Conservation (phyloP, 2,329 filamentous ascomycete genomes). For the Penicillium hordei region DNA sequence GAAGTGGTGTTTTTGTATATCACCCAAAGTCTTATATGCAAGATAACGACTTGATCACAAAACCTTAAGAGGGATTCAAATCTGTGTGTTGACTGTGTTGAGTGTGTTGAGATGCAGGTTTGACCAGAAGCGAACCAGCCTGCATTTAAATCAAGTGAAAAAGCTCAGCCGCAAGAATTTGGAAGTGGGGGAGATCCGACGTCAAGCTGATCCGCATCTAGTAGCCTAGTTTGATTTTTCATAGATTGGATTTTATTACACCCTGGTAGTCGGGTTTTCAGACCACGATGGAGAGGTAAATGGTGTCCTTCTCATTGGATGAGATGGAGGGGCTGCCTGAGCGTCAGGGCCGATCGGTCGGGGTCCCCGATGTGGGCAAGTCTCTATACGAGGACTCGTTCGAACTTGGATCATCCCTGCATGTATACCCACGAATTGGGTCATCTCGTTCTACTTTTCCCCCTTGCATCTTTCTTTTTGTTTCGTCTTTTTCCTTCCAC, state of each 20-base stretch:
- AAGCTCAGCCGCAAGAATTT: slow-evolving; percentile 16
- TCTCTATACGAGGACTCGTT: slow-evolving; percentile 1
- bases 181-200: slow-evolving; percentile 11
- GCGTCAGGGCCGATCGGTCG: slow-evolving; percentile 15
- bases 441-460: slow-evolving; percentile 10
- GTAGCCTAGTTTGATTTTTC: not conserved
- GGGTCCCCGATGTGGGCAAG: slow-evolving; percentile 11
- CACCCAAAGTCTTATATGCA: not conserved
- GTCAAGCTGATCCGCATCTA: slow-evolving; percentile 18
- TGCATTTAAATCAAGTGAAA: slow-evolving; percentile 17
- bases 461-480: slow-evolving; percentile 6
- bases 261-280: slow-evolving; percentile 10
- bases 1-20: not conserved
- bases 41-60: not conserved
- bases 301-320: slow-evolving; percentile 11
- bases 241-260: slow-evolving; percentile 9
- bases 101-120: slow-evolving; percentile 17
- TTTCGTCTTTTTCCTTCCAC: not conserved
- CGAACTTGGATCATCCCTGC: slow-evolving; percentile 6
- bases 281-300: not conserved
- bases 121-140: not conserved
- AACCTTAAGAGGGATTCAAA: not conserved
- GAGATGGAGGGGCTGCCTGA: not conserved
- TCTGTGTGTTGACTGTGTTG: not conserved
- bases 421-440: slow-evolving; percentile 2